phyloP scores from a whole-genome alignment of 2,329 filamentous ascomycete genomes.

The Coleophoma cylindrospora region DNA sequence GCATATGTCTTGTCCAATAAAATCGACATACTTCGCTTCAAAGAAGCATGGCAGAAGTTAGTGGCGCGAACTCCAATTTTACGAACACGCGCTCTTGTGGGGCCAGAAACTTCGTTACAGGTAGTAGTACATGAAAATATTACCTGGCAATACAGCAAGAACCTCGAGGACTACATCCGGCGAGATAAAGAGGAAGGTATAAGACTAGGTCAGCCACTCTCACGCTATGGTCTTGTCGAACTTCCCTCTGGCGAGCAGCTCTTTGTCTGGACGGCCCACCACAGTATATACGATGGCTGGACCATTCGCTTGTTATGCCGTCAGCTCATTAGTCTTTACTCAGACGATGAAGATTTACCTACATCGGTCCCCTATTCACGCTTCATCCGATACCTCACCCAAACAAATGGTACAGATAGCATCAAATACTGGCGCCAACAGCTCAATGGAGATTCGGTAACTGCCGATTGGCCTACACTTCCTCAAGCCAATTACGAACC shows the following conservation, averaged over 20 bases:
- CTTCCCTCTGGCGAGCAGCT: constrained; percentile 1
- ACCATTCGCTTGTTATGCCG: constrained; percentile 23
- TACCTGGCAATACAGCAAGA: background rate
- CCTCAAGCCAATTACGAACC: constrained; percentile 6
- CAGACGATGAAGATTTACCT: background rate
- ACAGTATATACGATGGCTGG: constrained; percentile 47
- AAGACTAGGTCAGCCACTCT: constrained; percentile 1
- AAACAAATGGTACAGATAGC: constrained; percentile 17
- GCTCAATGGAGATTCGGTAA: constrained; percentile 1
- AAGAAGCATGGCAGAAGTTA: constrained; percentile 19
- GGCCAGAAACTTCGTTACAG: background rate
- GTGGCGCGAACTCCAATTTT: constrained; percentile 21
- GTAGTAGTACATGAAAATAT: background rate
- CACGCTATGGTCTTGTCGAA: constrained; percentile 3
- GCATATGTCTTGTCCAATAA: constrained; percentile 9
- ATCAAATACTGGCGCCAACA: constrained; percentile 7
- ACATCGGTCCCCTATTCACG: constrained; percentile 1
- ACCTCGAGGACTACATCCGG: background rate
- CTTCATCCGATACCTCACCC: constrained; percentile 39
- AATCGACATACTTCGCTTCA: constrained; percentile 12
- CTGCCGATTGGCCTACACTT: constrained; percentile 5
- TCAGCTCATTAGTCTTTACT: constrained; percentile 3
- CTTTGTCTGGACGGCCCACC: constrained; percentile 45
- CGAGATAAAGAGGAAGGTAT: constrained; percentile 1
- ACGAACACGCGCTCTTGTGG: constrained; percentile 21